Conservation (phyloP, 352 stramenopile species). For the Phytopythium montanum region DNA sequence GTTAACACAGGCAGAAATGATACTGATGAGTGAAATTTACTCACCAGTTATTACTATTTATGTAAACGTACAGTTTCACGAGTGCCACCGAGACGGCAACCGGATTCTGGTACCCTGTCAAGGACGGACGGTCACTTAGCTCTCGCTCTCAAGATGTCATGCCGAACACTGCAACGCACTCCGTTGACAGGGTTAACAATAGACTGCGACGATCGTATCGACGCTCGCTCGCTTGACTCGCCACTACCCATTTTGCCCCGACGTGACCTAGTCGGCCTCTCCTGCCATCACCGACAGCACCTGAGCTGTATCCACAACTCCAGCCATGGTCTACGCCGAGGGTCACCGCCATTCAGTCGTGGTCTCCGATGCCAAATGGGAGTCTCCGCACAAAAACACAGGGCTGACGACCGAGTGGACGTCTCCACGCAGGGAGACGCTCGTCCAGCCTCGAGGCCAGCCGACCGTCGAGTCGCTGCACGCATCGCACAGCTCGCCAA, state of each 20-base stretch:
- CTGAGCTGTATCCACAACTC: neutral
- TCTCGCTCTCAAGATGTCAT: neutral
- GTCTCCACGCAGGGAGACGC: neutral
- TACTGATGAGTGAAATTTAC: too few species aligned
- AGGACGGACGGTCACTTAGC: too few species aligned
- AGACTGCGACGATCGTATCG: neutral
- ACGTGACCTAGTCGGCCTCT: neutral
- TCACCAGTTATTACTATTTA: too few species aligned
- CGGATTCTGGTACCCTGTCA: neutral
- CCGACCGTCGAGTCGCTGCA: neutral
- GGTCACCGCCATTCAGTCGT: neutral
- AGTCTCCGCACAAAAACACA: neutral
- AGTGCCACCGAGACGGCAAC: neutral
- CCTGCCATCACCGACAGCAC: neutral
- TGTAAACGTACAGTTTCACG: neutral
- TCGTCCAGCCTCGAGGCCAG: neutral
- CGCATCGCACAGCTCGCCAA: conserved; percentile 93
- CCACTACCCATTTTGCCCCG: neutral
- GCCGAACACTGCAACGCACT: neutral
- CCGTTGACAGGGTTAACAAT: too few species aligned
- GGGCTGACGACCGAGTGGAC: neutral
- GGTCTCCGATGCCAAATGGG: neutral
- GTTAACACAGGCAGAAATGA: too few species aligned
- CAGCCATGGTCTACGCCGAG: neutral
- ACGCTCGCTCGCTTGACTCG: neutral